These are phyloP conservation scores for Coemansia sp. DNA, from an alignment of 192 early-diverging fungal genomes.

Conservation along the genomic window DNA sequence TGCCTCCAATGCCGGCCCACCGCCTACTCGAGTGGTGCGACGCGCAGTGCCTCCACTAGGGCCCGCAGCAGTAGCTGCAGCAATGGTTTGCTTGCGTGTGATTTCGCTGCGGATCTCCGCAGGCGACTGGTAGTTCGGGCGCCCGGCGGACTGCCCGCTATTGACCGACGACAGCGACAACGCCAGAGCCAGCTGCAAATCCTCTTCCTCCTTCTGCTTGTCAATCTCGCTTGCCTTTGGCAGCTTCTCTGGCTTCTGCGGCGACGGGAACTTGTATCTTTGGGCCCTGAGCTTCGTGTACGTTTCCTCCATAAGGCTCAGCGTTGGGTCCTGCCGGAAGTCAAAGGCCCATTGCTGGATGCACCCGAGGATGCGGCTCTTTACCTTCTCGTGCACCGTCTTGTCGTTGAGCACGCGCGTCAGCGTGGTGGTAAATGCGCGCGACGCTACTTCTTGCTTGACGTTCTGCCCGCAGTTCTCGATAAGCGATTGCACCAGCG, in stretches of 20 bases:
- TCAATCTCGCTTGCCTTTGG: constrained; percentile 69
- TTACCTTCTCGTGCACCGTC: constrained; percentile 78
- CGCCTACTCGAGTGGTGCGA: constrained; percentile 23
- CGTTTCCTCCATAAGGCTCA: constrained; percentile 82
- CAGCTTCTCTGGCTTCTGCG: constrained; percentile 82
- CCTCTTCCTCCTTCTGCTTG: constrained; percentile 93
- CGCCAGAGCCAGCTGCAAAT: constrained; percentile 89
- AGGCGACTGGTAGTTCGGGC: constrained; percentile 36
- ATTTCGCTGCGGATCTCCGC: constrained; percentile 52
- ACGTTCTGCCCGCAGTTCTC: constrained; percentile 85
- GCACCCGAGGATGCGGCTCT: constrained; percentile 78
- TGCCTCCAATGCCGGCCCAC: constrained; percentile 26
- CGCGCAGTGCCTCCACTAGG: constrained; percentile 9
- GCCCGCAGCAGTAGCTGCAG: not conserved
- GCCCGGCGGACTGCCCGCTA: not conserved
- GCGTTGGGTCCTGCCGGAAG: constrained; percentile 75
- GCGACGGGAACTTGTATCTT: constrained; percentile 70
- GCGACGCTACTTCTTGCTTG: constrained; percentile 84
- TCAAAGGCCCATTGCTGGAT: constrained; percentile 92
- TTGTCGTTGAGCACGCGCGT: constrained; percentile 74
- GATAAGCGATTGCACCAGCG: constrained; percentile 84
- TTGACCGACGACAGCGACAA: constrained; percentile 74
- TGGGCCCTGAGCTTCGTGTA: constrained; percentile 57
- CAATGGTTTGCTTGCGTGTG: constrained; percentile 46
- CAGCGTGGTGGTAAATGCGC: constrained; percentile 80